Percentiles rank a stretch among this genome's conserved stretches.
These are phyloP conservation scores for Xylaria sp. DNA, from an alignment of 2,329 filamentous ascomycete genomes.

Conservation along the genomic window DNA sequence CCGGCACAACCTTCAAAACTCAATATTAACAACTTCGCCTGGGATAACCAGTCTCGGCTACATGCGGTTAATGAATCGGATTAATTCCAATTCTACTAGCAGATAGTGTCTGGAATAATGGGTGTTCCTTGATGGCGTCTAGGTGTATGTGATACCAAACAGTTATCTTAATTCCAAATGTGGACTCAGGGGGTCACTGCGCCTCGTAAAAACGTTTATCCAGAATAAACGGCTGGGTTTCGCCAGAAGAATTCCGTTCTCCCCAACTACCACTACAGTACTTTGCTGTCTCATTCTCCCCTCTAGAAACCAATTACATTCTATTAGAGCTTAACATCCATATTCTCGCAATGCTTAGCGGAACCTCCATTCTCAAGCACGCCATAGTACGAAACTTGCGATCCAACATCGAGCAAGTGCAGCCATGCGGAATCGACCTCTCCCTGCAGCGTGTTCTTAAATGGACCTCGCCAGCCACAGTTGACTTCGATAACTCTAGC, in stretches of 20 bases:
- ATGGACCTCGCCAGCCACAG: slow-evolving; percentile 2
- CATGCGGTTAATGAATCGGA: no score
- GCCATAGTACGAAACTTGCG: slow-evolving; percentile 4
- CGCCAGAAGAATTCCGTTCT: no score
- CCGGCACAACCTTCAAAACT: no score
- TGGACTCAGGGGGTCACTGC: not conserved
- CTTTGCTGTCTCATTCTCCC: not conserved
- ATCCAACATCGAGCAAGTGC: not conserved
- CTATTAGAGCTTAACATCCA: not conserved
- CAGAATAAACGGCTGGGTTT: not conserved
- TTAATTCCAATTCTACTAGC: no score
- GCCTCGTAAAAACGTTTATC: not conserved
- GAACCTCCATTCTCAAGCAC: not conserved
- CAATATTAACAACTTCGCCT: no score
- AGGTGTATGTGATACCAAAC: not conserved
- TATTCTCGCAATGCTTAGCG: not conserved
- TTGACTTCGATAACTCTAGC: slow-evolving; percentile 3
- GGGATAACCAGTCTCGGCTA: no score
- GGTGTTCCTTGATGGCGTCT: no score
- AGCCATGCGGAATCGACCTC: slow-evolving; percentile 10
- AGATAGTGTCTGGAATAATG: no score
- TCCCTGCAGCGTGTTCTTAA: not conserved
- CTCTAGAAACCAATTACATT: not conserved
- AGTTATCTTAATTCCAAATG: not conserved
- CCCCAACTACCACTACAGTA: not conserved